These are phyloP conservation scores for Nicotiana tomentosiformis DNA, from an alignment of 257 asterid genomes.

Conservation along the genomic window DNA sequence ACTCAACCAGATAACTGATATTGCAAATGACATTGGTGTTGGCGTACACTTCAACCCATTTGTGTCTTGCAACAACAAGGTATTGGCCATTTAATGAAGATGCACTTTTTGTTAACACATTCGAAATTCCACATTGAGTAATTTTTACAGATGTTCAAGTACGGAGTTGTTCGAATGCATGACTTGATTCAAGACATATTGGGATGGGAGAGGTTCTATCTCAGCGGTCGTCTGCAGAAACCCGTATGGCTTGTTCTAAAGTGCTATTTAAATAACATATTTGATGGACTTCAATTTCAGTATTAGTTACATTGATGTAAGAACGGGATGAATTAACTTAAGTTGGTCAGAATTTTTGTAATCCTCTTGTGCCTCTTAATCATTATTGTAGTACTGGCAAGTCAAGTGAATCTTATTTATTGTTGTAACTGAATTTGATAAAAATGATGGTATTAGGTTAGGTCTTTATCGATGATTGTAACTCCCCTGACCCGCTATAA, in stretches of 20 bases:
- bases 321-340: not conserved
- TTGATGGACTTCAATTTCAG: not conserved
- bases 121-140: conserved; percentile 11
- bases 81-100: conserved; percentile 16
- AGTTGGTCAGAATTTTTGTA: not conserved
- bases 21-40: conserved; percentile 71
- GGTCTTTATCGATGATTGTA: not conserved
- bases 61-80: conserved; percentile 53
- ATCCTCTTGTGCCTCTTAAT: not conserved
- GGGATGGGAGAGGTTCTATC: conserved; percentile 71
- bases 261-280: not conserved
- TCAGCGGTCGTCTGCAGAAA: conserved; percentile 88
- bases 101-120: conserved; percentile 3
- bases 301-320: not conserved
- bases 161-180: conserved; percentile 67
- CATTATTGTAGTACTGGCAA: not conserved
- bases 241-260: conserved; percentile 46
- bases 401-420: not conserved
- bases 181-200: conserved; percentile 64
- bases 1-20: conserved; percentile 40
- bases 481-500: not conserved
- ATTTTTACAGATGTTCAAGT: conserved; percentile 58
- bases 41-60: conserved; percentile 89
- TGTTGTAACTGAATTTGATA: not conserved
- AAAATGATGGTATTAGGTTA: not conserved